phyloP scores from a whole-genome alignment of 306 rosid species.

The Oxytropis ochrocephala region DNA sequence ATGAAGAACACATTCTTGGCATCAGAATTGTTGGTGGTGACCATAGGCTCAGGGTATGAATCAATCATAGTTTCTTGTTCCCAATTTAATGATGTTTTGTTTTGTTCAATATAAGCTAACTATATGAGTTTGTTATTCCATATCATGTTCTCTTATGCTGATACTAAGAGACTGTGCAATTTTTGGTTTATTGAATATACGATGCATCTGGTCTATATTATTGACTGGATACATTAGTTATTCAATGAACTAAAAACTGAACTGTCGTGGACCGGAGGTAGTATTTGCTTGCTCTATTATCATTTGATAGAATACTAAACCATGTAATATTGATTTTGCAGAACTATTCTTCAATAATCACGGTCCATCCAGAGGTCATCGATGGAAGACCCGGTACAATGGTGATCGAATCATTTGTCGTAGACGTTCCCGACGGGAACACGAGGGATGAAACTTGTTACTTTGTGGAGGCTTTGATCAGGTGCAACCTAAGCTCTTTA shows the following conservation, averaged over 20 bases:
- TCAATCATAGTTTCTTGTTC: background rate
- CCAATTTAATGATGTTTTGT: background rate
- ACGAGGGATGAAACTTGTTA: conserved; percentile 91
- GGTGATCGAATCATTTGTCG: conserved; percentile 92
- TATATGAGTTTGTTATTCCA: background rate
- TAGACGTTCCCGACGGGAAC: conserved; percentile 92
- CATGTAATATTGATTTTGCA: conserved; percentile 39
- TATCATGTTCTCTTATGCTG: background rate
- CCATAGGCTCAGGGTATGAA: conserved; percentile 66
- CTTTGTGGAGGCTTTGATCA: conserved; percentile 85
- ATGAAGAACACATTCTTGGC: conserved; percentile 81
- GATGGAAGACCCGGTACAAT: conserved; percentile 93
- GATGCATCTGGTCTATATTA: too few relatives aligned
- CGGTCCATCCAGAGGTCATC: conserved; percentile 80
- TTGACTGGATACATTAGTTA: too few relatives aligned
- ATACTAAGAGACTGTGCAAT: background rate
- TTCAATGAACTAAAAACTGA: too few relatives aligned
- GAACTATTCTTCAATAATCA: conserved; percentile 89
- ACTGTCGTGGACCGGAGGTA: too few relatives aligned
- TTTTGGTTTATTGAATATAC: too few relatives aligned
- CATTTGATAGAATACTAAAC: background rate
- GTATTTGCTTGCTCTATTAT: background rate
- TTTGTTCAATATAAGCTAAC: background rate
- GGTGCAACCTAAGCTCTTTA: conserved; percentile 92
- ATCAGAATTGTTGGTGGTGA: conserved; percentile 83